These are phyloP conservation scores for Monosporascus sp. DNA, from an alignment of 2,329 filamentous ascomycete genomes.

Conservation along the genomic window DNA sequence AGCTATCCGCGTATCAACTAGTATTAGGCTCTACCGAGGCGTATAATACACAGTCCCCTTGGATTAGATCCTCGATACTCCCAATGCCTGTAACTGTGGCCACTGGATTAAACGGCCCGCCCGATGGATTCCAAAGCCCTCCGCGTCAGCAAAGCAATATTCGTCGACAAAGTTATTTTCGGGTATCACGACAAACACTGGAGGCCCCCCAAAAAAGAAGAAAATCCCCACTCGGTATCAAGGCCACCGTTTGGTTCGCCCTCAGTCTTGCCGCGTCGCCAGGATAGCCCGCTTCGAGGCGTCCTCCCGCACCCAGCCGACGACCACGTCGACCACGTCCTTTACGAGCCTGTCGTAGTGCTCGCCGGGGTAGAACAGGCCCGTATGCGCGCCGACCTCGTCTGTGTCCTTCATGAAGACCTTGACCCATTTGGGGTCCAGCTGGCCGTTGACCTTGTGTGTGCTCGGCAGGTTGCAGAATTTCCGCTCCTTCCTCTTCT, in stretches of 20 bases:
- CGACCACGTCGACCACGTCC: conserved; percentile 62
- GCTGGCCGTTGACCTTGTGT: conserved; percentile 42
- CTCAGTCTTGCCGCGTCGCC: conserved; percentile 16
- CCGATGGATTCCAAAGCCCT: too few relatives aligned
- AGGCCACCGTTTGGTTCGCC: not conserved
- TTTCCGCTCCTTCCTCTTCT: conserved; percentile 54
- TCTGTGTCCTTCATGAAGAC: conserved; percentile 80
- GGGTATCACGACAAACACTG: too few relatives aligned
- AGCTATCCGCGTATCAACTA: too few relatives aligned
- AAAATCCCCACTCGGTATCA: not conserved
- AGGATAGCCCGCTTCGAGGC: conserved; percentile 36
- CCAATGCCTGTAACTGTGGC: too few relatives aligned
- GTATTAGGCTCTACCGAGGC: too few relatives aligned
- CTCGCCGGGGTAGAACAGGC: conserved; percentile 67
- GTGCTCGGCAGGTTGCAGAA: conserved; percentile 67
- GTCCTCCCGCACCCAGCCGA: conserved; percentile 65
- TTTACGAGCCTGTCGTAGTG: conserved; percentile 75
- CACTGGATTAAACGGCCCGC: too few relatives aligned
- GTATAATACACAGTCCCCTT: too few relatives aligned
- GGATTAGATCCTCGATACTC: too few relatives aligned
- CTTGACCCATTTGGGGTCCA: conserved; percentile 69
- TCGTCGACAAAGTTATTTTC: too few relatives aligned
- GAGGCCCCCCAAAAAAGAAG: too few relatives aligned
- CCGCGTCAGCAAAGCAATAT: too few relatives aligned
- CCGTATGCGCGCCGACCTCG: conserved; percentile 79